Percentiles rank a stretch among this genome's conserved stretches.
phyloP scores from a whole-genome alignment of 495 filamentous ascomycete genomes.

The Evansstolkia leycettana region DNA sequence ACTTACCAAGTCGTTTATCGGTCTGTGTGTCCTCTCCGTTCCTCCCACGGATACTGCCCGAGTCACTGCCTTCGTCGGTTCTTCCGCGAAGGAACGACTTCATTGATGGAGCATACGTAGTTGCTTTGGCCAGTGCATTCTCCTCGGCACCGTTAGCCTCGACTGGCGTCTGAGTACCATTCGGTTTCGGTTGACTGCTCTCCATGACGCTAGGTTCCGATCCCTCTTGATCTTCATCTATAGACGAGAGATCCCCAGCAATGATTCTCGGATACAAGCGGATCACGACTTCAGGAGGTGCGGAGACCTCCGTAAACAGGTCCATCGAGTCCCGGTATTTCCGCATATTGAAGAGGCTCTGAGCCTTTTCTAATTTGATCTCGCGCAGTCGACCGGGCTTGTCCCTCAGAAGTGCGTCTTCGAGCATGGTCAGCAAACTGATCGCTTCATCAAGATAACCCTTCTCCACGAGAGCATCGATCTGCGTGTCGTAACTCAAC shows the following conservation, averaged over 20 bases:
- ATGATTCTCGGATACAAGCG: constrained; percentile 72
- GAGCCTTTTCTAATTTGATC: constrained; percentile 82
- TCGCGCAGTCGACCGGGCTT: constrained; percentile 70
- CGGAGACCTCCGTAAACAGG: constrained; percentile 77
- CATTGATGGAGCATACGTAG: constrained; percentile 42
- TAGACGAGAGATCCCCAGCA: constrained; percentile 62
- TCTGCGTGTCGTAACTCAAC: constrained; percentile 84
- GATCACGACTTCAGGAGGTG: constrained; percentile 82
- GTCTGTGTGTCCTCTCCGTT: constrained; percentile 8
- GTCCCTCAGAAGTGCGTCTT: constrained; percentile 78
- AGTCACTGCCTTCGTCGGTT: constrained; percentile 30
- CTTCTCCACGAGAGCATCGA: constrained; percentile 68
- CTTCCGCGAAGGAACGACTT: constrained; percentile 38
- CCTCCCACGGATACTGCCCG: constrained; percentile 33
- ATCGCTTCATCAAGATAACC: constrained; percentile 84
- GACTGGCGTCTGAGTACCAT: constrained; percentile 12
- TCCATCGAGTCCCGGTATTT: constrained; percentile 87
- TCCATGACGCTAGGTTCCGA: constrained; percentile 25
- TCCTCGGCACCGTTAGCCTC: constrained; percentile 16
- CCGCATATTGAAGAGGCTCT: constrained; percentile 63
- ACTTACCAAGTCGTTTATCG: constrained; percentile 29
- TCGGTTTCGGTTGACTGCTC: constrained; percentile 9
- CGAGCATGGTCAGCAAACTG: constrained; percentile 75
- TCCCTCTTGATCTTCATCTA: constrained; percentile 38
- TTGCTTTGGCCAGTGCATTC: constrained; percentile 5